Conservation (phyloP, 2,329 filamentous ascomycete genomes). For the Fusarium verrucosum region DNA sequence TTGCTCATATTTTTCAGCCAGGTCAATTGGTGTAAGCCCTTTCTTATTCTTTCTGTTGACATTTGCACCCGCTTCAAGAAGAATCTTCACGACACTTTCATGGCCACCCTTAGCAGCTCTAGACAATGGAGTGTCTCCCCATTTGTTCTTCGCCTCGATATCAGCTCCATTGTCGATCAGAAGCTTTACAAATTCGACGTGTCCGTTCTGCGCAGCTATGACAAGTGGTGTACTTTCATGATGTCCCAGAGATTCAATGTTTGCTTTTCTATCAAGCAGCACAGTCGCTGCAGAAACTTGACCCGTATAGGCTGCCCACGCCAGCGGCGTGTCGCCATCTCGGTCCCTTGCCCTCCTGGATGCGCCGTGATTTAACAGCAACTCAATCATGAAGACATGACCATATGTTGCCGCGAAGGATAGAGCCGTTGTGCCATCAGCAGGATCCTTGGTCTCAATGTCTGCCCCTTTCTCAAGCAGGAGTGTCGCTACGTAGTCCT, state of each 20-base stretch:
- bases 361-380: neutral
- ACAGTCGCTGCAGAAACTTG: too few relatives aligned
- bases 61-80: neutral
- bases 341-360: neutral
- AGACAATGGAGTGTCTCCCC: neutral
- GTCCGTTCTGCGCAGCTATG: neutral
- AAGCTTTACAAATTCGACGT: neutral
- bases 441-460: neutral
- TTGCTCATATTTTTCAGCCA: neutral
- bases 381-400: fast-evolving
- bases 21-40: neutral
- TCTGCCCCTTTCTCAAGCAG: neutral
- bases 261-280: neutral
- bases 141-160: neutral
- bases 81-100: neutral
- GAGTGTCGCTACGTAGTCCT: neutral
- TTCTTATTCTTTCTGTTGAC: neutral
- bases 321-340: fast-evolving
- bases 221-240: neutral
- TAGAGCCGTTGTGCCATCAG: neutral
- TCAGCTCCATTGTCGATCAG: neutral
- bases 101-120: neutral
- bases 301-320: neutral
- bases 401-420: neutral
- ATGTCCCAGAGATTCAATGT: neutral